Base-by-base conservation (phyloP, 805 yeast genomes). In the Candida chilensis region DNA sequence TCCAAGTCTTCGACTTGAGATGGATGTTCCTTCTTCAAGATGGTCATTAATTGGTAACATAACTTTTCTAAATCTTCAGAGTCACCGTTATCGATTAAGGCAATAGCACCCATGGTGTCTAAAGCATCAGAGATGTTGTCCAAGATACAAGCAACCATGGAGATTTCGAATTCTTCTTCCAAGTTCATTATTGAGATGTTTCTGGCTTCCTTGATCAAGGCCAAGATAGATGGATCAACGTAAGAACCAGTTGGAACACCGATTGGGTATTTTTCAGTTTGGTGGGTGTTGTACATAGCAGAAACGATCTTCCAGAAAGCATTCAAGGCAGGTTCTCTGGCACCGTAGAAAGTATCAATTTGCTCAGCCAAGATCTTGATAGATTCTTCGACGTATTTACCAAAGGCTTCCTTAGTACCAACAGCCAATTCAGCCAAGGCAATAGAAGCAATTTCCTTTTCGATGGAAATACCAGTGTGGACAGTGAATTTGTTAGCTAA, bases 371-470 rank as follows among this genome's bases (percentile, higher is more conserved):
- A 65, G 14, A 74, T 67, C 38, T 68, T 66, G 43, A 82, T 58
- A 16, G 87, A 69, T 34, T 75, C 58, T 52, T 84, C 86, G 37
- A 86, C 80, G 47, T 76, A 86, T 46, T 77, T 76, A 47, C 78
- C 71, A 59, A 90, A 87, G 32, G 76, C 76, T 35, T 73, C 78
- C 48, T 87, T 82, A 29, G 95, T 83, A 44, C 94, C 96, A 32
- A 71, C 57, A 31, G 95, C 95, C 51, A 88, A 72, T 52, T 92
- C 97, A 29, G 84, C 74, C 42, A 87, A 60, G 5, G 95, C 92
- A 47, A 86, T 85, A 27, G 88, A 71, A n/a, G 95, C 95, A 41
- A 86, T 84, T 61, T 88, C 96, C 60, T 90, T 90, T 62, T 90
- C 98, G 45, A 84, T 80, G 41, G 96, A 85, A 45, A 92, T 75